Evolutionary conservation across 805 yeast species (phyloP).

Genomic region (Debaryomyces castellii): DNA sequence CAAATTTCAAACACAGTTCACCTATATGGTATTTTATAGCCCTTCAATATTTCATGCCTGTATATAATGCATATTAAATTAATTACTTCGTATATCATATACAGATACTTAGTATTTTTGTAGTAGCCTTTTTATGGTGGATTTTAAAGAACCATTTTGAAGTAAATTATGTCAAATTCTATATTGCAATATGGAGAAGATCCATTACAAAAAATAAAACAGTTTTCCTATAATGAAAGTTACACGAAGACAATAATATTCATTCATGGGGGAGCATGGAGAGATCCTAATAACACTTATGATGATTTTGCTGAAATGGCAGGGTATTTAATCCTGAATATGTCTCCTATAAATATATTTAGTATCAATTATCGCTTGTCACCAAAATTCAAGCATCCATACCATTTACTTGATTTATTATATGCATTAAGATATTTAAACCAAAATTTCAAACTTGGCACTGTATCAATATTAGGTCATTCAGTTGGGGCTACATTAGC

Average conservation of each 20-base stretch:
- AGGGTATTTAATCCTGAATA: slow-evolving; percentile 3
- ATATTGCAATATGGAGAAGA: slow-evolving; percentile 28
- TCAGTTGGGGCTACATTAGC: slow-evolving; percentile 77
- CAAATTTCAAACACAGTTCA: no score
- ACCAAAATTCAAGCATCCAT: slow-evolving; percentile 62
- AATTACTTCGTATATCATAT: neutral
- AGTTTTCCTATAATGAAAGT: slow-evolving; percentile 17
- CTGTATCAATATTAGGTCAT: slow-evolving; percentile 57
- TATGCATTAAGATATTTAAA: slow-evolving; percentile 37
- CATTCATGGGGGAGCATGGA: slow-evolving; percentile 91
- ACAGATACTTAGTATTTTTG: neutral
- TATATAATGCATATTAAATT: neutral
- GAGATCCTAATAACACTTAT: slow-evolving; percentile 62
- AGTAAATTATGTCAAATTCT: neutral
- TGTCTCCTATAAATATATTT: slow-evolving; percentile 17
- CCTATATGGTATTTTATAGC: neutral
- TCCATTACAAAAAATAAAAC: slow-evolving; percentile 29
- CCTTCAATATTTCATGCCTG: slow-evolving; percentile 1
- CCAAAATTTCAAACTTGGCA: slow-evolving; percentile 15
- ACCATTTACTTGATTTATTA: slow-evolving; percentile 56
- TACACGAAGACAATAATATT: slow-evolving; percentile 44
- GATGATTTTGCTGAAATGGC: slow-evolving; percentile 48
- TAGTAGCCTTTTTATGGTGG: neutral
- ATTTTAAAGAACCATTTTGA: neutral
- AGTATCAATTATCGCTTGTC: slow-evolving; percentile 63